Evolutionary conservation across 805 yeast species (phyloP).

Genomic region (Tetrapisispora taiwanensis): DNA sequence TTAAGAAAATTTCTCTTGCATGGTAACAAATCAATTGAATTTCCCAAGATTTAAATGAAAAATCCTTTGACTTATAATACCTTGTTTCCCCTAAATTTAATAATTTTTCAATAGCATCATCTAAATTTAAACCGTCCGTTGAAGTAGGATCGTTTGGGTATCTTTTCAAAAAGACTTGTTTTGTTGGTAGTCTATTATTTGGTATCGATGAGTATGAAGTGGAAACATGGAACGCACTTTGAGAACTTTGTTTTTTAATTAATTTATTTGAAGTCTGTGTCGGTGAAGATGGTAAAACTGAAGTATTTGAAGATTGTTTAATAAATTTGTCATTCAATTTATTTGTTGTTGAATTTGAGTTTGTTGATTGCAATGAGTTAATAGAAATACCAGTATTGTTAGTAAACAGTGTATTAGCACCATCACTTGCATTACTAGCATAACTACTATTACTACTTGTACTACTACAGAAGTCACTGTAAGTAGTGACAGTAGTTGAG

Average conservation of each 20-base stretch:
- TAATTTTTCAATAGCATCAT: constrained; percentile 51
- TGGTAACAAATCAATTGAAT: constrained; percentile 47
- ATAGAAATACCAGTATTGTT: neutral
- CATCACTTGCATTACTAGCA: constrained; percentile 9
- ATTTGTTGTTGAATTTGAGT: neutral
- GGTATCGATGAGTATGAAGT: constrained; percentile 12
- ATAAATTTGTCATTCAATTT: too few relatives aligned
- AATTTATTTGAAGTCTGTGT: neutral
- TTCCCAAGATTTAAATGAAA: constrained; percentile 43
- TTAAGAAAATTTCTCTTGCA: constrained; percentile 49
- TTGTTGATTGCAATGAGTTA: neutral
- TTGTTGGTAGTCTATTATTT: constrained; percentile 8
- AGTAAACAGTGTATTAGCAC: constrained; percentile 3
- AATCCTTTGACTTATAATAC: constrained; percentile 29
- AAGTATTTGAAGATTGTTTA: neutral
- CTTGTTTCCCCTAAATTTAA: constrained; percentile 41
- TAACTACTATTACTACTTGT: constrained; percentile 11
- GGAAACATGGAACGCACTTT: neutral
- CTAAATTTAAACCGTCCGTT: constrained; percentile 38
- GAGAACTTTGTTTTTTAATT: neutral
- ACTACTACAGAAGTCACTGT: constrained; percentile 10
- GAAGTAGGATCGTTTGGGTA: constrained; percentile 23
- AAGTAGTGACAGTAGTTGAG: constrained; percentile 5
- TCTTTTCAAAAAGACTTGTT: constrained; percentile 20
- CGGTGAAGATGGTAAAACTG: neutral